Conservation (phyloP, 139 green algal species). For the Diplosphaera chodatii region DNA sequence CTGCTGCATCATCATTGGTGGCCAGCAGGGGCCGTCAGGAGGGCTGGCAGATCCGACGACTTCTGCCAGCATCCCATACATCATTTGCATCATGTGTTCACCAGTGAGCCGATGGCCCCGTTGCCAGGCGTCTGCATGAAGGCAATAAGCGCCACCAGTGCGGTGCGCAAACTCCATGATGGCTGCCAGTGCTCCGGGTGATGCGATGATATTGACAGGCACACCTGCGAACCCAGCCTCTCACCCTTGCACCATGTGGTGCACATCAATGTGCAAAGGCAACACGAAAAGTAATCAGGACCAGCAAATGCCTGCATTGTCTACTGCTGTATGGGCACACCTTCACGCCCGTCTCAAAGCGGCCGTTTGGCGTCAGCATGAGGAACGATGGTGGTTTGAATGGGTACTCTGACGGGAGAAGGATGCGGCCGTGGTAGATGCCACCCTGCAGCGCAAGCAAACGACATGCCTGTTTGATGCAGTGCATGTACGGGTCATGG, state of each 20-base stretch:
- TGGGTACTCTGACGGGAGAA: conserved; percentile 94
- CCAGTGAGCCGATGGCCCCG: conserved; percentile 84
- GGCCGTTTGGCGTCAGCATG: conserved; percentile 86
- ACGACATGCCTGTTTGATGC: too few relatives aligned
- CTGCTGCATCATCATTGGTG: too few relatives aligned
- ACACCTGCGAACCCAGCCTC: conserved; percentile 91
- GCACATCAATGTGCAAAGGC: too few relatives aligned
- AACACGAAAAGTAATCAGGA: too few relatives aligned
- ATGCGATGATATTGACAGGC: conserved; percentile 91
- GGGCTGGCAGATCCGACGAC: too few relatives aligned
- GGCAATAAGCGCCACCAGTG: conserved; percentile 84
- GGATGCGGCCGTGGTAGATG: conserved; percentile 96
- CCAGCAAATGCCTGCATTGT: not conserved
- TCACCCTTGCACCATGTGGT: too few relatives aligned
- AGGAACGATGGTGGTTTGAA: conserved; percentile 97
- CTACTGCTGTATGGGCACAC: too few relatives aligned
- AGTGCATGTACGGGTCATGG: too few relatives aligned
- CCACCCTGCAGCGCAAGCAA: conserved; percentile 64
- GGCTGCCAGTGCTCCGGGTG: conserved; percentile 99
- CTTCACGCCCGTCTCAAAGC: conserved; percentile 81
- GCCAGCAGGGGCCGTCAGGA: too few relatives aligned
- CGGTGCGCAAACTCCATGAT: conserved; percentile 91
- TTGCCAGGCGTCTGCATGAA: conserved; percentile 91
- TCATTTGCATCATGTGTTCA: conserved; percentile 16
- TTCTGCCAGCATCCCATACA: too few relatives aligned